These are phyloP conservation scores for Narthecium ossifragum DNA, from an alignment of 106 monocot genomes.

Conservation along the genomic window DNA sequence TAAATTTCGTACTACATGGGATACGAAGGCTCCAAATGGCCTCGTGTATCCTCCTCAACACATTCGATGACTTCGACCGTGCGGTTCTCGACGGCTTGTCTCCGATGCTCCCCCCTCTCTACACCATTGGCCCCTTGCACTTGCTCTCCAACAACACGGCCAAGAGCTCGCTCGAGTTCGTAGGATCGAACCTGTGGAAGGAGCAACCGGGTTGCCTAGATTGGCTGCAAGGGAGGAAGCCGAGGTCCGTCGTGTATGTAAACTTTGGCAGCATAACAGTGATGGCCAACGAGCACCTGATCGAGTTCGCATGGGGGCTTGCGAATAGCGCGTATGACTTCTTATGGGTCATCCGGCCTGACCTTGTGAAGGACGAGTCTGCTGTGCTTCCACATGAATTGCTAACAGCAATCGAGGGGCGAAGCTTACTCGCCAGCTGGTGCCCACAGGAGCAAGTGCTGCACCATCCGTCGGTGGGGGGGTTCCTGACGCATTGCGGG, in stretches of 20 bases:
- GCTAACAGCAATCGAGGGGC: conserved; percentile 8
- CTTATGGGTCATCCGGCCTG: conserved; percentile 39
- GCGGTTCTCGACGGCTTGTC: conserved; percentile 24
- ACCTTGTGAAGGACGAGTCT: conserved; percentile 22
- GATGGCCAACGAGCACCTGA: conserved; percentile 30
- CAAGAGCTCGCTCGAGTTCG: conserved; percentile 1
- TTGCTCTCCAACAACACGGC: conserved; percentile 7
- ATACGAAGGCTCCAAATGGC: conserved; percentile 4
- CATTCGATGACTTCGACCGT: conserved; percentile 45
- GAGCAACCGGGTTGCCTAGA: conserved; percentile 21
- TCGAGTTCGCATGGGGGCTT: conserved; percentile 55
- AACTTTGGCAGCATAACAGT: conserved; percentile 47
- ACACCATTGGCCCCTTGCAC: conserved; percentile 35
- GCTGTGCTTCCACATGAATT: conserved; percentile 37
- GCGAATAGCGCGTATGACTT: conserved; percentile 26
- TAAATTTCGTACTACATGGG: conserved; percentile 18
- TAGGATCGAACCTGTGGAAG: conserved; percentile 45
- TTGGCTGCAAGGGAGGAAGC: conserved; percentile 30
- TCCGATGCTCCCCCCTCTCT: conserved; percentile 25
- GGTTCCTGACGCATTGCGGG: conserved; percentile 49
- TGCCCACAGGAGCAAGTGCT: conserved; percentile 47
- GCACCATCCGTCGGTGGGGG: conserved; percentile 26
- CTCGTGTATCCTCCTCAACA: conserved; percentile 38
- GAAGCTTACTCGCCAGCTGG: conserved; percentile 33
- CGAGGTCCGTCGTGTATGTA: conserved; percentile 25